phyloP scores from a whole-genome alignment of 345 rosid genomes.

The Camelina laxa region DNA sequence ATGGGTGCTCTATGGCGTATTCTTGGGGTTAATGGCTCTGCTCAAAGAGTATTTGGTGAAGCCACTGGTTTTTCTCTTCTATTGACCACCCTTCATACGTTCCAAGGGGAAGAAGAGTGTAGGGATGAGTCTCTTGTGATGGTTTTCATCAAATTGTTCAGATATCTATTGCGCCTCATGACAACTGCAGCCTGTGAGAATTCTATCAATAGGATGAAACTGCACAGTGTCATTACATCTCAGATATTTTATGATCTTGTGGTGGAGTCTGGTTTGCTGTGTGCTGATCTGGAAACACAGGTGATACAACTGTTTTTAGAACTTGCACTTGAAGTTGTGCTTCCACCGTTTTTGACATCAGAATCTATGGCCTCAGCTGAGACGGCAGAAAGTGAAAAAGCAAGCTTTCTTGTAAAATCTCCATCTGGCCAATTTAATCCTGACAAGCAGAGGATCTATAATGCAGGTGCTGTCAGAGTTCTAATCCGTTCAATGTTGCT shows the following conservation, averaged over 20 bases:
- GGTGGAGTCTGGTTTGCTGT: slow-evolving; percentile 82
- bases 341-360: slow-evolving; percentile 77
- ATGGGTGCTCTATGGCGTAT: slow-evolving; percentile 93
- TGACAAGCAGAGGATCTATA: slow-evolving; percentile 73
- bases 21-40: slow-evolving; percentile 72
- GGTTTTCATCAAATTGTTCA: slow-evolving; percentile 67
- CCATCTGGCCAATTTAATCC: slow-evolving; percentile 64
- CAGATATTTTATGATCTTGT: slow-evolving; percentile 87
- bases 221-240: slow-evolving; percentile 72
- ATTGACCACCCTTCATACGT: slow-evolving; percentile 76
- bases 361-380: slow-evolving; percentile 54
- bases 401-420: slow-evolving; percentile 55
- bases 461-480: slow-evolving; percentile 83
- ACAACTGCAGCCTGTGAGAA: slow-evolving; percentile 79
- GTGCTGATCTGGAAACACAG: slow-evolving; percentile 85
- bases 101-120: slow-evolving; percentile 65
- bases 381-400: slow-evolving; percentile 51
- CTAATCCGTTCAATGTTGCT: slow-evolving; percentile 76
- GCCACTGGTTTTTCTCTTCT: slow-evolving; percentile 93
- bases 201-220: slow-evolving; percentile 74
- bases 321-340: slow-evolving; percentile 85
- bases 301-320: slow-evolving; percentile 82
- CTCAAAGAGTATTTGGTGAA: slow-evolving; percentile 88
- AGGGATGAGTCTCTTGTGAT: slow-evolving; percentile 53
- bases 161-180: slow-evolving; percentile 77